Evolutionary conservation across 345 rosid genomes (phyloP).

Genomic region (Erysimum cheiranthoides): DNA sequence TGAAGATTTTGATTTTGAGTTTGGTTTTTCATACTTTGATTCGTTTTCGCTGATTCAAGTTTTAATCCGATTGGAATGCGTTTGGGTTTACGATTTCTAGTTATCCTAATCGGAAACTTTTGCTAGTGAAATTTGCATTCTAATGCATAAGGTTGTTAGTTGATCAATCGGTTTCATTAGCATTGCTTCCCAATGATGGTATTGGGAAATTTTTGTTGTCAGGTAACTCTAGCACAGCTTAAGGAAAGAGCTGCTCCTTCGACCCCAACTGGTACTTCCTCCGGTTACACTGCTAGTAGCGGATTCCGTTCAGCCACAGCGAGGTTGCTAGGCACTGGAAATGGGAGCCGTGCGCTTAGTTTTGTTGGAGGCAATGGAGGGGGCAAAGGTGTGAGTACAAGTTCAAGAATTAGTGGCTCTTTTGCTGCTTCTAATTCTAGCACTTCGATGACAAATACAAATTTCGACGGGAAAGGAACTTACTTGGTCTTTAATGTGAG

Average conservation of each 20-base stretch:
- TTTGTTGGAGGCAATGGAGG: conserved; percentile 98
- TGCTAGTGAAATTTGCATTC: neutral
- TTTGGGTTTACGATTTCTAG: neutral
- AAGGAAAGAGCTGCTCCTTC: conserved; percentile 92
- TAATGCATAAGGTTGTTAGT: conserved; percentile 14
- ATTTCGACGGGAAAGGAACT: conserved; percentile 97
- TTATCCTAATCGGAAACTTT: neutral
- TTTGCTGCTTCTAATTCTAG: conserved; percentile 72
- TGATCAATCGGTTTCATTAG: conserved; percentile 28
- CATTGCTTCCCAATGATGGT: conserved; percentile 27
- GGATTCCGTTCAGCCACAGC: conserved; percentile 96
- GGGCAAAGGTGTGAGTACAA: conserved; percentile 67
- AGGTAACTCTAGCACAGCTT: conserved; percentile 94
- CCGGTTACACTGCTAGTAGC: conserved; percentile 75
- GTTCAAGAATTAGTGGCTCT: conserved; percentile 84
- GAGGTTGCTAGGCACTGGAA: conserved; percentile 79
- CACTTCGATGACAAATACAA: conserved; percentile 65
- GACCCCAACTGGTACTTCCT: conserved; percentile 75
- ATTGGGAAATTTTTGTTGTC: conserved; percentile 21
- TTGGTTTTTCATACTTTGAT: conserved; percentile 7
- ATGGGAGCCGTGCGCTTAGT: conserved; percentile 88
- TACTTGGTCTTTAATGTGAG: conserved; percentile 96
- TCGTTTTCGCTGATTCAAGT: neutral
- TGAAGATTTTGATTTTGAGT: conserved; percentile 24
- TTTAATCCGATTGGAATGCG: neutral